Evolutionary conservation across 2,329 filamentous ascomycete species (phyloP), one percentile per base, ranked within the genome.

Genomic region (Coniochaeta prunicola): DNA sequence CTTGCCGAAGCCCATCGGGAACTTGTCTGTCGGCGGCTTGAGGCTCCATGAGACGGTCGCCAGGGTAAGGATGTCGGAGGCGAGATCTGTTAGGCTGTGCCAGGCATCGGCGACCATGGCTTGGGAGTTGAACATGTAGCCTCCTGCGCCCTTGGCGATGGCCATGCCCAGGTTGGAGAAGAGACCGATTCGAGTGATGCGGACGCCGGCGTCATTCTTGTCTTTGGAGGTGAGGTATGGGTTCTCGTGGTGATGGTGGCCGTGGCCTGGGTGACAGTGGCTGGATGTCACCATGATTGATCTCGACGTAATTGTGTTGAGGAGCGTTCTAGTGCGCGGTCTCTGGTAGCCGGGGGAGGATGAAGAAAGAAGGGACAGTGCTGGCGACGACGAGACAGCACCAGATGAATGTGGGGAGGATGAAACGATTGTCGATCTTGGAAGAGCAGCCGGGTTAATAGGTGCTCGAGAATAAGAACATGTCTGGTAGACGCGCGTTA

Each of bases 81-180:
- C 91, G 59, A 99, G 84, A 74, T 99, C 94, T 55, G 93, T 96
- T 65, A 97, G 82, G 68, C 92, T 93, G 77, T 99, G 94, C 77
- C 96, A 93, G 59, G 91, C 94, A 73, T 99, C 94, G 69, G 94
- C 92, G 60, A 92, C 80, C 80, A 96, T 89, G 60, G 91, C 88
- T 75, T 97, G 92, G 50, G 92, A 97, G 74, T 97, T 92, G 80
- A 99, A 97, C 64, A 88, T 79, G 77, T 94, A 96, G 66, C 94
- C 94, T 60, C 94, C 94, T 30, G 92, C 79, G 45, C 93, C 94
- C 73, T 99, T 99, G 64, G 86, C 90, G 66, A 97, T 80, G 56
- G 93, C 94, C 92, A 99, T 97, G 69, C 87, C 87, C 57, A 97
- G 79, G 73, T 99, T 99, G 66, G 92, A 91, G 69, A 88, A 89